Evolutionary conservation across 208 protist species (phyloP).

Genomic region (Leishmania guyanensis): DNA sequence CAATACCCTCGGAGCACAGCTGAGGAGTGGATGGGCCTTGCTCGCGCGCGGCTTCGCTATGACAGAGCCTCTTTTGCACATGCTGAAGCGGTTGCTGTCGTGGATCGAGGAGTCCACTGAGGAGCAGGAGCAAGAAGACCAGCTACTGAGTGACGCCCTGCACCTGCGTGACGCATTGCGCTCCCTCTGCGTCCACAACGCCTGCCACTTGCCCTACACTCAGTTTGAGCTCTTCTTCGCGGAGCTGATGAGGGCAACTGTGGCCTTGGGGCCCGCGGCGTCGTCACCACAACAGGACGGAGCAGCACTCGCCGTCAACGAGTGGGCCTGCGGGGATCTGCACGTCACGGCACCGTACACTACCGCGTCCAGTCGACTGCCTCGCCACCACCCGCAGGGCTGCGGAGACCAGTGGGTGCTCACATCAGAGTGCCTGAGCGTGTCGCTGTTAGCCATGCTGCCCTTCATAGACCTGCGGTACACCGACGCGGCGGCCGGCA

Average conservation of each 20-base stretch:
- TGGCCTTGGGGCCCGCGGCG: neutral
- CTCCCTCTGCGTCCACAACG: conserved; percentile 51
- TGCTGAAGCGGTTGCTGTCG: conserved; percentile 30
- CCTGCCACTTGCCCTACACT: conserved; percentile 27
- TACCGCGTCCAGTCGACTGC: conserved; percentile 8
- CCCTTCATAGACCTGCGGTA: conserved; percentile 27
- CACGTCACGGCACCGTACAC: conserved; percentile 8
- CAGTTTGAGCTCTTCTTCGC: conserved; percentile 40
- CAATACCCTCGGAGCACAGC: conserved; percentile 42
- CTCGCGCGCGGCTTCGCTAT: conserved; percentile 49
- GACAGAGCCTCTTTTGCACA: conserved; percentile 47
- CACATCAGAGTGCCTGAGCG: conserved; percentile 36
- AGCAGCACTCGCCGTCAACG: neutral
- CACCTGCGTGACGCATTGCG: conserved; percentile 68
- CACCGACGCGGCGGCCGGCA: neutral
- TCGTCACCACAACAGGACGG: neutral
- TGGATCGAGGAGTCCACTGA: conserved; percentile 41
- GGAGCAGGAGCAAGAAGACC: conserved; percentile 35
- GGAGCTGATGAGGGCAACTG: conserved; percentile 36
- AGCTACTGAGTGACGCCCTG: conserved; percentile 46
- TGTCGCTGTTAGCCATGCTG: conserved; percentile 29
- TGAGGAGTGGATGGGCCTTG: conserved; percentile 49
- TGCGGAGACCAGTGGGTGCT: conserved; percentile 27
- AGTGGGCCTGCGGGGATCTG: neutral
- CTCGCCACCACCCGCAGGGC: conserved; percentile 28